Evolutionary conservation across 2,329 filamentous ascomycete genomes (phyloP).

Genomic region (Diaporthe nobilis): DNA sequence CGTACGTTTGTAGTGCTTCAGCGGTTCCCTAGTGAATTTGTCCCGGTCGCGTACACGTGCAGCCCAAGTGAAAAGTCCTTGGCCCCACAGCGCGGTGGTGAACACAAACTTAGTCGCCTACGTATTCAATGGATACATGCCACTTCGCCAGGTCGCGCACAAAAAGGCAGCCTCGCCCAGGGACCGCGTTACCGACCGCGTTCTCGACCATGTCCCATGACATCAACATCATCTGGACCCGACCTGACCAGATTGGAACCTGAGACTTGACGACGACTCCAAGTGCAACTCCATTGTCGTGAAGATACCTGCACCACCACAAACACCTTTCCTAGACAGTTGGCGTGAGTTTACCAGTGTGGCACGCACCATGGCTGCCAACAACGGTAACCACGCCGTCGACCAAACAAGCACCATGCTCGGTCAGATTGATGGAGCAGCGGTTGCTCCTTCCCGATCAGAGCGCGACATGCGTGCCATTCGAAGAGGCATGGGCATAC

Average conservation of each 20-base stretch:
- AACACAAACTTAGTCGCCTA: background rate
- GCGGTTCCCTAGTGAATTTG: no score
- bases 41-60: background rate
- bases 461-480: background rate
- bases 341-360: no score
- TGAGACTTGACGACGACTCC: background rate
- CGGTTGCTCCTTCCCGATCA: background rate
- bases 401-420: background rate
- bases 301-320: background rate
- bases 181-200: background rate
- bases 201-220: background rate
- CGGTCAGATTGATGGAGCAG: background rate
- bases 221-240: background rate
- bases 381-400: no score
- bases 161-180: background rate
- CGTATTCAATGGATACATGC: background rate
- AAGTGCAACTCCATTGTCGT: background rate
- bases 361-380: background rate
- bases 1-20: background rate
- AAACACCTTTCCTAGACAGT: background rate
- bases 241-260: background rate
- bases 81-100: background rate
- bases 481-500: background rate
- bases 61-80: background rate
- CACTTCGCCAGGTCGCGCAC: background rate